phyloP scores from a whole-genome alignment of 306 rosid genomes.

The Medicago arabica region DNA sequence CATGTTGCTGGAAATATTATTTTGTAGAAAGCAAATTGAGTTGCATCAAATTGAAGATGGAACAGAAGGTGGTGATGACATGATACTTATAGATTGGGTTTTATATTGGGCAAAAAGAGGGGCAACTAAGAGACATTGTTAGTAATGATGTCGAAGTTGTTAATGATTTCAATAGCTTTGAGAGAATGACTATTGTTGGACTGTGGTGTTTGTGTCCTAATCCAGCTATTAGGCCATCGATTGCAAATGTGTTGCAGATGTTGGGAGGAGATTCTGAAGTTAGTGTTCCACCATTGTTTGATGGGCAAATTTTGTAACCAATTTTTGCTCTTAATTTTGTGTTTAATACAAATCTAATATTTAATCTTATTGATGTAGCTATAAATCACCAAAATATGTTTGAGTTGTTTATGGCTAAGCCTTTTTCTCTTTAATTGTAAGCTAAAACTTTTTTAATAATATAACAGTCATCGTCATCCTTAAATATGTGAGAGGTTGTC shows the following conservation, averaged over 20 bases:
- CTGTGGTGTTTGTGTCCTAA: background rate
- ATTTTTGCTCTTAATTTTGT: no score
- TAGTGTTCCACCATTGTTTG: background rate
- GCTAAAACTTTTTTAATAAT: no score
- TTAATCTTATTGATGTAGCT: no score
- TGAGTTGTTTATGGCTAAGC: no score
- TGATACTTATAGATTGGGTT: conserved; percentile 45
- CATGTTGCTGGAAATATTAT: conserved; percentile 45
- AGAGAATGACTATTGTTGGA: background rate
- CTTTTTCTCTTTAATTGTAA: no score
- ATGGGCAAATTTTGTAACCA: background rate
- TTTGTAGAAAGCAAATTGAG: conserved; percentile 44
- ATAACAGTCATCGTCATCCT: no score
- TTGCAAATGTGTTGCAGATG: background rate
- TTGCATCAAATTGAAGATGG: conserved; percentile 39
- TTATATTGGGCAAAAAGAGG: conserved; percentile 32
- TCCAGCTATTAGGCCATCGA: background rate
- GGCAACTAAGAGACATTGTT: conserved; percentile 30
- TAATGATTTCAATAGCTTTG: background rate
- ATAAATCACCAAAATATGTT: no score
- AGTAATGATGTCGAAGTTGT: conserved; percentile 35
- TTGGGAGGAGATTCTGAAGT: background rate
- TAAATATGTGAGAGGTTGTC: no score
- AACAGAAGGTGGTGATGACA: conserved; percentile 25
- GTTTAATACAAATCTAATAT: no score